Percentiles rank a stretch among this genome's conserved stretches.
Evolutionary conservation across 2,329 filamentous ascomycete species (phyloP).

Genomic region (Colletotrichum eleusines): DNA sequence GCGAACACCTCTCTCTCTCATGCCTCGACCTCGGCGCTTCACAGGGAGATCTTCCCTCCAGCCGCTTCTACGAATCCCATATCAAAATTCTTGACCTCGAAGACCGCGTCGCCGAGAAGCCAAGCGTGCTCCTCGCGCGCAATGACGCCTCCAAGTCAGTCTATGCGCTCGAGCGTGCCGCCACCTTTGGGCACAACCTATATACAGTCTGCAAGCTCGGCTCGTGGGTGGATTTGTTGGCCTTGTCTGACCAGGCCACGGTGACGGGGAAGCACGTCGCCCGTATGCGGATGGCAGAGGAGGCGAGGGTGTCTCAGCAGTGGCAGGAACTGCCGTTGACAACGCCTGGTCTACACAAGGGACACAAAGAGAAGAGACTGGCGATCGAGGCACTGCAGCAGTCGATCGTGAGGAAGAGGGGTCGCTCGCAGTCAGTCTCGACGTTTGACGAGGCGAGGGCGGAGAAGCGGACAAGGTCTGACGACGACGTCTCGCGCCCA

Average conservation of each 20-base stretch:
- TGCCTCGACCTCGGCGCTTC: constrained; percentile 68
- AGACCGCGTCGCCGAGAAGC: constrained; percentile 65
- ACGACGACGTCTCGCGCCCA: constrained; percentile 73
- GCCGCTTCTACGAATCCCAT: constrained; percentile 70
- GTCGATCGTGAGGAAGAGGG: constrained; percentile 67
- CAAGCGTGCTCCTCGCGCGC: constrained; percentile 71
- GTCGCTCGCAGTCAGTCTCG: constrained; percentile 59
- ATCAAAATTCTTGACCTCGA: constrained; percentile 74
- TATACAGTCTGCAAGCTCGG: constrained; percentile 79
- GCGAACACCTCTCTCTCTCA: constrained; percentile 71
- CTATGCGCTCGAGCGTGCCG: constrained; percentile 76
- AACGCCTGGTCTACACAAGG: constrained; percentile 61
- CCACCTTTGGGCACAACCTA: constrained; percentile 57
- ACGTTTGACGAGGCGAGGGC: constrained; percentile 47
- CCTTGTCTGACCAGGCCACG: constrained; percentile 64
- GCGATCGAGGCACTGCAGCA: constrained; percentile 72
- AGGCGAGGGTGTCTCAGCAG: constrained; percentile 33
- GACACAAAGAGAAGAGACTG: constrained; percentile 66
- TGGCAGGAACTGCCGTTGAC: constrained; percentile 48
- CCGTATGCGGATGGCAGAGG: constrained; percentile 46
- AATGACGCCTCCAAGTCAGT: constrained; percentile 65
- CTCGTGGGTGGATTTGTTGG: constrained; percentile 71
- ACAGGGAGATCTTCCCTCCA: constrained; percentile 62
- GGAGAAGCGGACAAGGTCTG: constrained; percentile 39
- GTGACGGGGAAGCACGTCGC: constrained; percentile 54